phyloP scores from a whole-genome alignment of 352 stramenopile genomes.

The Phytophthora litchii region DNA sequence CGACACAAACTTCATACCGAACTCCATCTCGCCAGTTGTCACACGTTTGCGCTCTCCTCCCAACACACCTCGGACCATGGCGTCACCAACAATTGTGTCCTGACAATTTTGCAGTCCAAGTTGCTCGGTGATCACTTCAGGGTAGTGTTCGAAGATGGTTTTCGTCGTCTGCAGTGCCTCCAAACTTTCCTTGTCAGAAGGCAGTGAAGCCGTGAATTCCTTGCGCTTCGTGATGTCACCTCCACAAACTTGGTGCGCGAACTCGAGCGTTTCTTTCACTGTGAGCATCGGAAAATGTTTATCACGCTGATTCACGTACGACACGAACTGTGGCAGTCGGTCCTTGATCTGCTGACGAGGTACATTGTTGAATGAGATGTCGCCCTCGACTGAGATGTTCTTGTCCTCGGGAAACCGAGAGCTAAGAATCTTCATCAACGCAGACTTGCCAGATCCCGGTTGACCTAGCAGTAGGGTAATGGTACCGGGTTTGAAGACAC shows the following conservation, averaged over 20 bases:
- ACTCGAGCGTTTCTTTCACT: slow-evolving; percentile 18
- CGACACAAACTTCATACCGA: slow-evolving; percentile 66
- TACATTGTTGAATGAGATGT: slow-evolving; percentile 44
- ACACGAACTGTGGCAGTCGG: slow-evolving; percentile 36
- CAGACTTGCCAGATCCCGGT: slow-evolving; percentile 13
- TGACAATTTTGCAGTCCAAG: not conserved
- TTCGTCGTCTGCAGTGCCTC: slow-evolving; percentile 15
- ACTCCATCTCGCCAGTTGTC: slow-evolving; percentile 77
- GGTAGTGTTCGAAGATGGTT: slow-evolving; percentile 17
- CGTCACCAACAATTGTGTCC: slow-evolving; percentile 8
- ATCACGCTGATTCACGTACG: slow-evolving; percentile 18
- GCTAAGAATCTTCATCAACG: slow-evolving; percentile 36
- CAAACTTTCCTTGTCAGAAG: slow-evolving; percentile 38
- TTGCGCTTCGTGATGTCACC: slow-evolving; percentile 24
- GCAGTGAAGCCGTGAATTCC: slow-evolving; percentile 20
- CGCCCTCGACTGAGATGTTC: slow-evolving; percentile 38
- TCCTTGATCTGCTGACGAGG: slow-evolving; percentile 28
- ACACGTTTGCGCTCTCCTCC: slow-evolving; percentile 42
- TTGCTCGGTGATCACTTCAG: slow-evolving; percentile 5
- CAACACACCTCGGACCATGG: slow-evolving; percentile 60
- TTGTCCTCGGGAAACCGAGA: slow-evolving; percentile 36
- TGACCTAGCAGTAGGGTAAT: slow-evolving; percentile 39
- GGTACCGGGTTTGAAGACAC: slow-evolving; percentile 34
- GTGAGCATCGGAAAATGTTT: slow-evolving; percentile 12
- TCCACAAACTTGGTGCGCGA: slow-evolving; percentile 29